A percentile compares a stretch with the other conserved stretches of the same genome.
These are phyloP conservation scores for Plenodomus lindquistii DNA, from an alignment of 2,329 filamentous ascomycete species.

Conservation along the genomic window DNA sequence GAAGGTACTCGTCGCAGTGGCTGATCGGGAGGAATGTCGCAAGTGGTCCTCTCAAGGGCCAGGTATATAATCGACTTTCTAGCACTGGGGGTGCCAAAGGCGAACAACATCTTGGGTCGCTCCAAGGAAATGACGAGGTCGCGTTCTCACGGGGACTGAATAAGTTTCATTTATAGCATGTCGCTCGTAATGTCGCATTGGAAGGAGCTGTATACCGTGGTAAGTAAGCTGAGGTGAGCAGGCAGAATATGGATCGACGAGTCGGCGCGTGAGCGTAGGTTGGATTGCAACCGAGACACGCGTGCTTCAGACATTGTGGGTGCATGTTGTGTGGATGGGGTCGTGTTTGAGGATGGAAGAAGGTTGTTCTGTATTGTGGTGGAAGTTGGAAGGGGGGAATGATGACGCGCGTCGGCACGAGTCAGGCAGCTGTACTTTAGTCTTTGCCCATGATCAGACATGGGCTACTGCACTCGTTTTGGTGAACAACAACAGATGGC, in stretches of 20 bases:
- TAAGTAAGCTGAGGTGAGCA: neutral
- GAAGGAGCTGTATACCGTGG: slow-evolving; percentile 1
- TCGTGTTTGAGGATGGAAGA: neutral
- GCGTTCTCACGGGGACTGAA: too few species aligned
- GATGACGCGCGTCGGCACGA: neutral
- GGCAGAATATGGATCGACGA: slow-evolving; percentile 2
- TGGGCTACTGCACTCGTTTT: neutral
- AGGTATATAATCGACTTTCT: too few species aligned
- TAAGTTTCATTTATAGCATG: neutral
- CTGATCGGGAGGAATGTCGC: too few species aligned
- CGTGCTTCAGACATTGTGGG: too few species aligned
- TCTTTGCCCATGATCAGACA: neutral
- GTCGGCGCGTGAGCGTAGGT: too few species aligned
- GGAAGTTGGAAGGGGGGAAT: neutral
- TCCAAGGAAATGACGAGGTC: too few species aligned
- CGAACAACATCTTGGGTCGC: too few species aligned
- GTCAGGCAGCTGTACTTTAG: neutral
- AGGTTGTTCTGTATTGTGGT: neutral
- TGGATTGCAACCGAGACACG: too few species aligned
- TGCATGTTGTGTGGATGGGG: neutral
- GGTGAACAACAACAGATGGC: too few species aligned
- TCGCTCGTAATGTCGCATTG: neutral
- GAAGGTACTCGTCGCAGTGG: too few species aligned
- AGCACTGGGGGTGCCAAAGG: too few species aligned
- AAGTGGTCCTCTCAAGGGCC: too few species aligned